Base-by-base conservation (phyloP, 306 rosid species). In the Hylodesmum podocarpum region DNA sequence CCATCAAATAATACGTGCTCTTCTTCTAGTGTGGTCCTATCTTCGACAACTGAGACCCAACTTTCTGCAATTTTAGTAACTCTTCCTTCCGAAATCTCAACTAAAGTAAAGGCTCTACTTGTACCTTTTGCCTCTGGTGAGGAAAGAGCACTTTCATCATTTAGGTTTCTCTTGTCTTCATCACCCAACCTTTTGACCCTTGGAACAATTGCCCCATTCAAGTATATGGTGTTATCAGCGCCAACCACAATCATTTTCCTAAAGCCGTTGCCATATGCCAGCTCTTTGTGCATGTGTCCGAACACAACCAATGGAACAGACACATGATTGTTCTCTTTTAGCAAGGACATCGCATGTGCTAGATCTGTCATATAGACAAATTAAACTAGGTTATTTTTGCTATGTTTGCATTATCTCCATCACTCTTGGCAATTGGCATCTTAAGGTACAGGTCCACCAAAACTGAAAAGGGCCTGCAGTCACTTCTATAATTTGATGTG, bases 151-250 rank as follows among this genome's bases (percentile, higher is more conserved):
- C 80, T 66, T 64, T 72, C 80, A 66, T 63, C 37, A 3, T 47
- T 64, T 21, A 36, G 55, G 89, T 72, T 85, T 59, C 77, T 81
- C 5, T 64, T 55, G 75, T 75, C 67, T 7, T 84, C 86, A 28
- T 73, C 75, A 9, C 43, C 67, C 79, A 85, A 65, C 37, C 61
- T 82, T 73, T 74, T 80, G 62, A 90, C 93, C 79, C 98, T 83
- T 0, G 97, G 97, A 87, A 95, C 93, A 71, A 95, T 40, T 33
- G 98, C 98, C 67, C 93, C 96, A 47, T 95, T 95, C 83, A 95
- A 84, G 84, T 90, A 88, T 82, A 88, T 80, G 47, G 91, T 85
- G 78, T 86, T 67, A 74, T 89, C 90, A 12, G 81, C 46, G 29
- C 95, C 91, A 73, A 82, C 70, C 46, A 84, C 87, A 10, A 90